Evolutionary conservation across 1,284 basidiomycete genomes (phyloP).

Genomic region (Naganishia albida): DNA sequence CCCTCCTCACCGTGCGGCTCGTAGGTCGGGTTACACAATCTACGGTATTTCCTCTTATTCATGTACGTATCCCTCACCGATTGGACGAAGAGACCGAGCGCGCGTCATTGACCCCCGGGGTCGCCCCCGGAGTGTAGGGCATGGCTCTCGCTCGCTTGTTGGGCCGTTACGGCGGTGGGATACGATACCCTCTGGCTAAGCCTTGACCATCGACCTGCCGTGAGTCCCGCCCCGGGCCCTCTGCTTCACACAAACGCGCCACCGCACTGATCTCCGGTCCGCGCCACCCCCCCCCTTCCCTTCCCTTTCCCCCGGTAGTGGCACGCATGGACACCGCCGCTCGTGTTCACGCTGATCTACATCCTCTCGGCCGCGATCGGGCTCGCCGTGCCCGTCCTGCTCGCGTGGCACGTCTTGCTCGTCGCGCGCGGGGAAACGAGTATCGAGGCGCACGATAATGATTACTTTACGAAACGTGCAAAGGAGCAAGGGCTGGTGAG

Average conservation of each 20-base stretch:
- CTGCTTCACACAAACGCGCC: too few relatives aligned
- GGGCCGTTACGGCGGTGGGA: conserved; percentile 63
- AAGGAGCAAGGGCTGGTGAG: conserved; percentile 68
- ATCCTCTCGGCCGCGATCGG: conserved; percentile 70
- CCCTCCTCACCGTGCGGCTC: neutral
- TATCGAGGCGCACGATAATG: conserved; percentile 87
- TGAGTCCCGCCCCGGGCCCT: conserved; percentile 41
- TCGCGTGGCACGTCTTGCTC: conserved; percentile 75
- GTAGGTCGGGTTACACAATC: conserved; percentile 83
- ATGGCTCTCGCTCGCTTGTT: conserved; percentile 69
- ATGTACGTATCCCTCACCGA: conserved; percentile 61
- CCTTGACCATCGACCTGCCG: conserved; percentile 60
- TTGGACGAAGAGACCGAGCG: too few relatives aligned
- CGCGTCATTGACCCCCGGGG: conserved; percentile 21
- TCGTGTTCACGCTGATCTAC: conserved; percentile 72
- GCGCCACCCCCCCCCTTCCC: too few relatives aligned
- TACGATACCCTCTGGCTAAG: conserved; percentile 63
- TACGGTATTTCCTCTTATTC: conserved; percentile 93
- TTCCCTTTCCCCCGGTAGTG: conserved; percentile 63
- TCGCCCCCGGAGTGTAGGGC: conserved; percentile 57
- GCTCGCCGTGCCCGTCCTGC: conserved; percentile 78
- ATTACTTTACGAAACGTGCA: conserved; percentile 71
- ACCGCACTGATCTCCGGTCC: too few relatives aligned
- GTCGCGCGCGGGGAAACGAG: conserved; percentile 80
- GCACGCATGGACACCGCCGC: conserved; percentile 65